A percentile compares a stretch with the other conserved stretches of the same genome.
Evolutionary conservation across 192 early-diverging fungal species (phyloP).

Genomic region (Entrophospora sp.): DNA sequence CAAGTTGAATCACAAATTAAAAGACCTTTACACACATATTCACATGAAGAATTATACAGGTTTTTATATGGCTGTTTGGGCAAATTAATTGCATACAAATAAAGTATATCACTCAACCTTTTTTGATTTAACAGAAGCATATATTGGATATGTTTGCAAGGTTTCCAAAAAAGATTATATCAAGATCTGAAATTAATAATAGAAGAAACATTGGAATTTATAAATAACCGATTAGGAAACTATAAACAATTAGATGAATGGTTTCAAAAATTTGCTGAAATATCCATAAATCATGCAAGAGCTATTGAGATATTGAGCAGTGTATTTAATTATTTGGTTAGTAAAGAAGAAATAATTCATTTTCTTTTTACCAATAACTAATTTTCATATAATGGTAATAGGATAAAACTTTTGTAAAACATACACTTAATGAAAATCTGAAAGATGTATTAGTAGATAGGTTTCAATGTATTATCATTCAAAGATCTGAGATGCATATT

Average conservation of each 20-base stretch:
- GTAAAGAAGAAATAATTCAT: too few relatives aligned
- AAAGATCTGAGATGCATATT: slow-evolving; percentile 11
- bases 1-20: slow-evolving; percentile 4
- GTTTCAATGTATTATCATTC: background rate
- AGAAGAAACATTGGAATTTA: background rate
- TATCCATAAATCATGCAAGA: slow-evolving; percentile 16
- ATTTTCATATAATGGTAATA: background rate
- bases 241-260: background rate
- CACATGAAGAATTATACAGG: slow-evolving; percentile 26
- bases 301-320: slow-evolving; percentile 17
- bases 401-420: slow-evolving; percentile 20
- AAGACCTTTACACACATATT: slow-evolving; percentile 18
- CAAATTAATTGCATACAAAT: background rate
- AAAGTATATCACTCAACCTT: too few relatives aligned
- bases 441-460: background rate
- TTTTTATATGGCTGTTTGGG: background rate
- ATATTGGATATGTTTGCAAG: slow-evolving; percentile 27
- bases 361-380: too few relatives aligned
- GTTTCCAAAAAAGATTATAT: slow-evolving; percentile 16
- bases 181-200: background rate
- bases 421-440: slow-evolving; percentile 1
- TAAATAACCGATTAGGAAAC: slow-evolving; percentile 2
- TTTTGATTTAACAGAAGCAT: slow-evolving; percentile 17
- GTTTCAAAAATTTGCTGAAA: slow-evolving; percentile 7
- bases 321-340: slow-evolving; percentile 25